Base-by-base conservation (phyloP, 768 basidiomycete species). In the Trametes cingulata region DNA sequence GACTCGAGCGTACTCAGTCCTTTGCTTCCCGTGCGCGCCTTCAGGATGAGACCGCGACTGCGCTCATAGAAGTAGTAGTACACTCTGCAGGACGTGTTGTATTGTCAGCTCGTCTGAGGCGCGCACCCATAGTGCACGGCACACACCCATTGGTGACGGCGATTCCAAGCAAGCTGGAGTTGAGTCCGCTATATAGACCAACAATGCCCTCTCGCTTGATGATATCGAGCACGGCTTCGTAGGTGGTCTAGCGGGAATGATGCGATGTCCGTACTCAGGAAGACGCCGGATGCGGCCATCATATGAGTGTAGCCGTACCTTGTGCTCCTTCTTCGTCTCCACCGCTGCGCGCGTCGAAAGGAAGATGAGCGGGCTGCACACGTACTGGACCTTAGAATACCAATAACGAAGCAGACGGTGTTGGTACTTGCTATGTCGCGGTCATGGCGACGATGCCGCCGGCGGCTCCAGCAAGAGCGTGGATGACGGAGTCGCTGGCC, bases 51-150 rank as follows among this genome's bases (percentile, higher is more conserved):
- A 22, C 78, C 83, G 46, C 85, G 78, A 15, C 85, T 84, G 41
- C 86, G 82, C 70, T 92, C 91, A 69, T 92, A 93, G 78, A 91
- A 95, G 74, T 91, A 93, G 75, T 98, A 98, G 71, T 97, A 98
- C 6, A 93, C 88, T 2, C 94, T 94, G 65, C 8, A 29, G 20
- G 54, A 4, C 6, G 10, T 33, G 10, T 33, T 4, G 4, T 10
- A 33, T 33, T 5, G 10, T 33, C 29, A 33, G 29, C 29, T 10
- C 29, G 10, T 33, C 6, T 10, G 10, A 33, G 29, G 10, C 29
- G 29, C 4, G 29, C 6, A 4, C 10, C 29, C 29, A 33, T 10
- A 33, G 29, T 10, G 29, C 24, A 42, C 40, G 55, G 36, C 29
- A 70, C 82, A 52, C 66, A 90, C 92, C 90, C 90, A 67, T 98